Evolutionary conservation across 768 basidiomycete genomes (phyloP), one percentile per base, ranked within the genome.

Genomic region (Hericium rajendrae): DNA sequence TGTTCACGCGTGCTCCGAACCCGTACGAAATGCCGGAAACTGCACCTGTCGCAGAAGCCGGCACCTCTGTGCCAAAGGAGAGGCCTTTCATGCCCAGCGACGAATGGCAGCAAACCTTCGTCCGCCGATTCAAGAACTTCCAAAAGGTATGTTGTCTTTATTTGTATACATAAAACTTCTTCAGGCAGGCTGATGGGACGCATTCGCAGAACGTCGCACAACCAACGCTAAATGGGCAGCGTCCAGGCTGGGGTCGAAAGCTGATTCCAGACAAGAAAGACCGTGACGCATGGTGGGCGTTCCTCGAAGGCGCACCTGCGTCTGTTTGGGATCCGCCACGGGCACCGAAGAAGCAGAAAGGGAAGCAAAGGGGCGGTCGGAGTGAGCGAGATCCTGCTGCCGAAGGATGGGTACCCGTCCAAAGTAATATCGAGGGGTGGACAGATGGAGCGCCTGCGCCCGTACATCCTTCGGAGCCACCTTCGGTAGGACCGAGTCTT

Each of bases 271-370:
- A 86, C 52, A 84, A 78, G 66, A 83, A 79, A 65, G 82, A 88
- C 58, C 77, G 90, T 56, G 85, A 88, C 60, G 69, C 74, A 16
- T 92, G 90, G 90, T 91, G 90, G 90, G 77, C 78, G 15, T 92
- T 84, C 61, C 70, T 92, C 5, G 73, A 80, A 48, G 90, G 88
- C 38, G 74, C 74, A 61, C 83, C 86, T n/a, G 79, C 82, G 65
- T 74, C 76, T 37, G 81, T 79, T 43, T 91, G 88, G 88, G 78
- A 77, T 65, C 75, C 78, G 20, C 74, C 78, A 11, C 81, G 78
- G 59, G 67, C 68, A 54, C 64, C 61, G 10, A 71, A 69, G 52
- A 62, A 54, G 54, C 54, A 65, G 48, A 72, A 68, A 53, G 48
- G 53, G 18, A 26, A 26, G 26, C 26, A 26, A 5, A 26, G 26